These are phyloP conservation scores for Penicillium glabrum DNA, from an alignment of 2,329 filamentous ascomycete genomes.

Conservation along the genomic window DNA sequence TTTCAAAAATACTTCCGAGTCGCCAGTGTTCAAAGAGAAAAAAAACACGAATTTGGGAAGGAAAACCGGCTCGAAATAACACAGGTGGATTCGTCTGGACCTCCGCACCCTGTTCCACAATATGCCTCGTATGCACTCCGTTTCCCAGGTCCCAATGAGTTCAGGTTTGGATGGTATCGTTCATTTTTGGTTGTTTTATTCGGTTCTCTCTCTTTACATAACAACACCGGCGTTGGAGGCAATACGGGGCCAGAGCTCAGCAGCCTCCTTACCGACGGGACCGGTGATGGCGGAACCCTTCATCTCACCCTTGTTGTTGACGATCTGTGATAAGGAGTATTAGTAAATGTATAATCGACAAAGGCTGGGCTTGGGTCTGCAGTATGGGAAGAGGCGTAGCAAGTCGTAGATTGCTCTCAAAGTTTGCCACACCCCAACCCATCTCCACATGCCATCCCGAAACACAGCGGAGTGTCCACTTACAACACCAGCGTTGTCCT, in stretches of 20 bases:
- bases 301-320: slow-evolving; percentile 99
- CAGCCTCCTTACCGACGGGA: slow-evolving; percentile 98
- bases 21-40: slow-evolving; percentile 22
- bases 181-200: slow-evolving; percentile 29
- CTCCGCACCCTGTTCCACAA: slow-evolving; percentile 20
- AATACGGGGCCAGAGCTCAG: slow-evolving; percentile 99
- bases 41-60: slow-evolving; percentile 24
- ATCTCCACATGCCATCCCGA: not conserved
- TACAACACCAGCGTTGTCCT: slow-evolving; percentile 99
- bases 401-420: not conserved
- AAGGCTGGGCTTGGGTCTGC: not conserved
- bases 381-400: not conserved
- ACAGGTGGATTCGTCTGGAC: slow-evolving; percentile 28
- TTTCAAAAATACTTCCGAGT: slow-evolving; percentile 25
- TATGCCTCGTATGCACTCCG: slow-evolving; percentile 28
- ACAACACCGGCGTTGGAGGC: slow-evolving; percentile 99
- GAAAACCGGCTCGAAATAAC: slow-evolving; percentile 27
- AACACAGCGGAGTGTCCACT: slow-evolving; percentile 45
- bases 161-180: slow-evolving; percentile 28
- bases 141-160: slow-evolving; percentile 25
- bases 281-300: slow-evolving; percentile 99
- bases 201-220: slow-evolving; percentile 70
- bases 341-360: not conserved
- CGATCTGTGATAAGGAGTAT: slow-evolving; percentile 64
- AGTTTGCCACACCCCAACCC: not conserved